Evolutionary conservation across 208 protist species (phyloP), one percentile per base, ranked within the genome.

Genomic region (Crithidia brevicula): DNA sequence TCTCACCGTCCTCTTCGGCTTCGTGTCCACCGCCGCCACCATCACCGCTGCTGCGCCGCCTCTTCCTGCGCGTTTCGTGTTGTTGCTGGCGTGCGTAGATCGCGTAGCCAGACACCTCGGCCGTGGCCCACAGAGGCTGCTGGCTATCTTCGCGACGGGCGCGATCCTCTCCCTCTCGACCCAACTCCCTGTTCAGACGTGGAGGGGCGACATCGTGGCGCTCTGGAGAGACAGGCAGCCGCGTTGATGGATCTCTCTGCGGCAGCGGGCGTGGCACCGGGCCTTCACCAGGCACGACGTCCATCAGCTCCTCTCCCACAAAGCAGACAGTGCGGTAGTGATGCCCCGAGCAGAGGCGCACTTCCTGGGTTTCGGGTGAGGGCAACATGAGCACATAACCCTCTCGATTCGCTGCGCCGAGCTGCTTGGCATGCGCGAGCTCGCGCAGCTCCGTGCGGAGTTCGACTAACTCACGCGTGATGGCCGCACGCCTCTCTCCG

Each of bases 281-380:
- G 11, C 49, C n/a, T 25, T 59, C 52, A 15, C 63, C 56, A 4
- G 53, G 62, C 28, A 58, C 68, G 7, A 81, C 68, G 30, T 82
- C 62, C 50, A 75, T 67, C 43, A 92, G 49, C 61, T 92, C 75
- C 36, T 88, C 80, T 15, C 86, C 86, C n/a, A 89, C 64, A 43
- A 92, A 92, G 54, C 83, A 86, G 50, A 89, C 77, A 6, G 85
- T 77, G 27, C 60, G 62, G 72, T 92, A 92, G 47, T 81, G 70
- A 54, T 80, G 86, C 2, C 74, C 61, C 0, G 70, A 64, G 40
- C 73, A 46, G 23, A 92, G 72, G 11, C 66, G 79, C 20, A 89
- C 81, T 33, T 79, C 49, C 2, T 81, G 80, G 5, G 78, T 88
- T 11, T 68, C 56, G 15, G 82, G 77, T 30, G 79, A 85, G 1